Evolutionary conservation across 1,139 yeast genomes (phyloP).

Genomic region (Yamadazyma dushanensis): DNA sequence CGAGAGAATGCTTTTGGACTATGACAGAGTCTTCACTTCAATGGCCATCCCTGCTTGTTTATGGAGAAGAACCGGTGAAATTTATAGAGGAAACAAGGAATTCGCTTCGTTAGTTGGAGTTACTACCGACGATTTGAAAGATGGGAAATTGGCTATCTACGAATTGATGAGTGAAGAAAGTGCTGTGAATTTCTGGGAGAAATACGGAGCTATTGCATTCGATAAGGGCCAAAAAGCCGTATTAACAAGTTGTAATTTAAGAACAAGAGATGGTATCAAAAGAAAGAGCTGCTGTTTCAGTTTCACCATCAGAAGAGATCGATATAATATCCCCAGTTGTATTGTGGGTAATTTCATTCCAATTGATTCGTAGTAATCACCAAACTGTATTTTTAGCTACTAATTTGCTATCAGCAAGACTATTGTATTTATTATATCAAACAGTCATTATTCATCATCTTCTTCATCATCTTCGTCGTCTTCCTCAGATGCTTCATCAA

Average conservation of each 20-base stretch:
- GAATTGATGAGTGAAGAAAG: conserved; percentile 96
- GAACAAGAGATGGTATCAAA: conserved; percentile 81
- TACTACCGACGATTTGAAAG: conserved; percentile 84
- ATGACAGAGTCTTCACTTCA: conserved; percentile 92
- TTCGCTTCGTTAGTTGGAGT: conserved; percentile 96
- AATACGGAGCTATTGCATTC: conserved; percentile 94
- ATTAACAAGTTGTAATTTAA: conserved; percentile 82
- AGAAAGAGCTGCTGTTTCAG: conserved; percentile 90
- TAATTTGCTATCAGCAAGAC: too few relatives aligned
- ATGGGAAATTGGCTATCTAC: conserved; percentile 89
- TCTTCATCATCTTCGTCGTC: conserved; percentile 6
- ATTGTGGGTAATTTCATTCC: conserved; percentile 97
- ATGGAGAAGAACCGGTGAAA: conserved; percentile 97
- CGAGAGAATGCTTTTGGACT: conserved; percentile 89
- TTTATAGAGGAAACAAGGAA: conserved; percentile 92
- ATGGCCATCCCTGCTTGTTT: conserved; percentile 98
- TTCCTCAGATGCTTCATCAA: conserved; percentile 14
- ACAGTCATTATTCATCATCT: not conserved
- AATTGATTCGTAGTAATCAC: conserved; percentile 46
- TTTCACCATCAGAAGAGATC: conserved; percentile 88
- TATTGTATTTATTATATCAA: conserved; percentile 2
- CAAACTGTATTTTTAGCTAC: conserved; percentile 1
- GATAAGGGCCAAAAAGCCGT: conserved; percentile 96
- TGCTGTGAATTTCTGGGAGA: conserved; percentile 98
- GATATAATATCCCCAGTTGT: conserved; percentile 94